Evolutionary conservation across 192 early-diverging fungal genomes (phyloP).

Genomic region (Coemansia sp.): DNA sequence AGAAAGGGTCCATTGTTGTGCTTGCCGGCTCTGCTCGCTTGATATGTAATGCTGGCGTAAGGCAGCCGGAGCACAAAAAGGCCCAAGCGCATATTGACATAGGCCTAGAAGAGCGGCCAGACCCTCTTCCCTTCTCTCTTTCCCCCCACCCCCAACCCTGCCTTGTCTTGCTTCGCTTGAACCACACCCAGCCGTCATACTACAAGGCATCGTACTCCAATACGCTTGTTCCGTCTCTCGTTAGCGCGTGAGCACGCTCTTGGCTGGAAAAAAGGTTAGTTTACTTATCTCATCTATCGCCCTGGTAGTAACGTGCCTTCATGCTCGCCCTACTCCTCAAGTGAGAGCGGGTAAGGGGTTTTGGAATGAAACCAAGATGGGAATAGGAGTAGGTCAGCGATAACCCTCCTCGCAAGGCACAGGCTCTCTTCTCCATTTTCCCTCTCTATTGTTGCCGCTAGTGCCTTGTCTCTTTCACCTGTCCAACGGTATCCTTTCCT

Average conservation of each 20-base stretch:
- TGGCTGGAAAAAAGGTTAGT: background rate
- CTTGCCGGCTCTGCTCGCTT: background rate
- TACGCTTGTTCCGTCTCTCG: background rate
- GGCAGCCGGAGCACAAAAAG: background rate
- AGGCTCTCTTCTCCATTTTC: background rate
- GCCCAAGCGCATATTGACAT: background rate
- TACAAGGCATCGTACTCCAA: background rate
- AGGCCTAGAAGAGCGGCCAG: background rate
- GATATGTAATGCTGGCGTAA: background rate
- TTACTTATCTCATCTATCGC: background rate
- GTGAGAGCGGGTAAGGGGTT: background rate
- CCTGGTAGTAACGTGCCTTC: background rate
- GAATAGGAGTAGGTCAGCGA: conserved; percentile 1
- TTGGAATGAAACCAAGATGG: background rate
- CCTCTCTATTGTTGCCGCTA: background rate
- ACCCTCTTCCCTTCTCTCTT: background rate
- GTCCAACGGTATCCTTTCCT: background rate
- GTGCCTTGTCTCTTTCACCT: background rate
- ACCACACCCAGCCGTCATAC: background rate
- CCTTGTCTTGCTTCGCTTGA: background rate
- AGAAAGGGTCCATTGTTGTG: background rate
- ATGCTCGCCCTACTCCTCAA: background rate
- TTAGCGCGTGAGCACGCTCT: background rate
- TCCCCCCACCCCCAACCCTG: conserved; percentile 1
- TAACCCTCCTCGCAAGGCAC: background rate